A percentile compares a stretch with the other conserved stretches of the same genome.
Evolutionary conservation across 2,329 filamentous ascomycete genomes (phyloP).

Genomic region (Venturia pyrina): DNA sequence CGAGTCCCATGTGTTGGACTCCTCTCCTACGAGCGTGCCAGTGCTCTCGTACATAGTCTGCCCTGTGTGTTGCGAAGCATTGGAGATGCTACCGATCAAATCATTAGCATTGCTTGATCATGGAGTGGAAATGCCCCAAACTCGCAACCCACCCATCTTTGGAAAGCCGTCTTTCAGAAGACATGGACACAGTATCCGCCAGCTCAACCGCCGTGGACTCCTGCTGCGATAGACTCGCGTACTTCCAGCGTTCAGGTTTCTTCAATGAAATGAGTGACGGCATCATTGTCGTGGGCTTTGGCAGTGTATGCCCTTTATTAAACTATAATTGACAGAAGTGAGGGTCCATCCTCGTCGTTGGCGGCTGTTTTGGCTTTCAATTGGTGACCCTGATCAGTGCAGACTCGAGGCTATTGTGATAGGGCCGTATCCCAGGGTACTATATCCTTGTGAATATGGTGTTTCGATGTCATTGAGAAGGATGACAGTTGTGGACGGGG

Average conservation of each 20-base stretch:
- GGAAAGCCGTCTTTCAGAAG: conserved; percentile 5
- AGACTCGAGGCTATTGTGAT: neutral
- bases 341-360: neutral
- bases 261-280: neutral
- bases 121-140: neutral
- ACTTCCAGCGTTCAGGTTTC: conserved; percentile 5
- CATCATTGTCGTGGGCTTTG: neutral
- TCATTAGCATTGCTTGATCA: neutral
- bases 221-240: conserved; percentile 4
- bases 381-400: neutral
- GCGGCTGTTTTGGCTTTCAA: neutral
- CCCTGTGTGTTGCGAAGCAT: neutral
- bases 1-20: conserved; percentile 2
- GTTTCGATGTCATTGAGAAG: neutral
- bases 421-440: neutral
- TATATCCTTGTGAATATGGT: neutral
- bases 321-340: neutral
- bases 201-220: conserved; percentile 3
- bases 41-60: conserved; percentile 1
- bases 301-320: neutral
- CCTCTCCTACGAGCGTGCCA: neutral
- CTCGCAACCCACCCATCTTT: conserved; percentile 1
- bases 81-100: neutral
- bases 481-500: neutral
- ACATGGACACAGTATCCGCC: neutral